Conservation (phyloP, 106 monocot genomes). For the Gastrodia elata region DNA sequence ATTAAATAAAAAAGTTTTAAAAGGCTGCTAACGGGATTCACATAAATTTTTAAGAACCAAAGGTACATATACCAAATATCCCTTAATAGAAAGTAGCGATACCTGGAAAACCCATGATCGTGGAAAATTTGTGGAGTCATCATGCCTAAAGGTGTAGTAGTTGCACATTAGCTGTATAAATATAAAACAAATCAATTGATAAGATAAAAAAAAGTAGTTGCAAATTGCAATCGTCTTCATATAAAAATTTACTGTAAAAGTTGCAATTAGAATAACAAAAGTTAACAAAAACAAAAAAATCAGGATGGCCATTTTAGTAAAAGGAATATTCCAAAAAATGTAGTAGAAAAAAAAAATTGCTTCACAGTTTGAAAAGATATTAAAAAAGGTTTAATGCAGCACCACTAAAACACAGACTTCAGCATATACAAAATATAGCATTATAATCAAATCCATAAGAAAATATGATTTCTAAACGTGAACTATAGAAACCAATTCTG, state of each 20-base stretch:
- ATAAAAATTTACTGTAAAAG: neutral
- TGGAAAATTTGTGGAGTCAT: conserved; percentile 59
- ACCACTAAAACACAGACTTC: neutral
- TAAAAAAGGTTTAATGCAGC: too few relatives aligned
- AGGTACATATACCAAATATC: too few relatives aligned
- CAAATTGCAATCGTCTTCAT: conserved; percentile 1
- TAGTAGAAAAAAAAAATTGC: neutral
- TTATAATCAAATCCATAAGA: too few relatives aligned
- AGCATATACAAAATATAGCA: too few relatives aligned
- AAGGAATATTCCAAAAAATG: neutral
- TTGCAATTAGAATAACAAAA: neutral
- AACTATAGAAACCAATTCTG: too few relatives aligned
- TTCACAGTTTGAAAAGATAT: too few relatives aligned
- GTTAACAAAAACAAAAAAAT: neutral
- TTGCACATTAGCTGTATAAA: conserved; percentile 86
- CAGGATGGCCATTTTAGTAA: neutral
- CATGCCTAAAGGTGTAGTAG: conserved; percentile 90
- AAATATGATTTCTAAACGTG: too few relatives aligned
- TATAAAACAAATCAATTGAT: neutral
- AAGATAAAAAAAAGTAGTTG: neutral
- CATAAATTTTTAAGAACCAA: too few relatives aligned
- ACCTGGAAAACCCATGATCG: conserved; percentile 93
- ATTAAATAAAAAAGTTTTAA: too few relatives aligned
- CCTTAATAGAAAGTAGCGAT: too few relatives aligned
- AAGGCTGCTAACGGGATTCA: too few relatives aligned